Evolutionary conservation across 2,329 filamentous ascomycete species (phyloP), one percentile per base, ranked within the genome.

Genomic region (Tolypocladium paradoxum): DNA sequence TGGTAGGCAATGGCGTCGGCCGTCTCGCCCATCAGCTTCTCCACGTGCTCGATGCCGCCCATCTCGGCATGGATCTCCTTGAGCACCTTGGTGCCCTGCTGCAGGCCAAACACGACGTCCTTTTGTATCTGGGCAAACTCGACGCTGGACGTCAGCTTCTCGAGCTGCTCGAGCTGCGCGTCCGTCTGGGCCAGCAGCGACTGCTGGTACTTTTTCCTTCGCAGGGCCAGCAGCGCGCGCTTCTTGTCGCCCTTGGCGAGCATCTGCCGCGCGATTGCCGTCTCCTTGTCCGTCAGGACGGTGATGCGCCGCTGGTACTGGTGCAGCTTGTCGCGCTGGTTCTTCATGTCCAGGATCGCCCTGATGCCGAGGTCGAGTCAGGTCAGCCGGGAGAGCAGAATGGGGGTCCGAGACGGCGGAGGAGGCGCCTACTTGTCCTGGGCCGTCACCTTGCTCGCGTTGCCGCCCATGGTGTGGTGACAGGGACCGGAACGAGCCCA

Each of bases 91-190:
- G 91, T 96, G 40, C 92, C 92, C 74, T 96, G 90, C 70, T 95
- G 87, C 62, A 99, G 70, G 0, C 93, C 93, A 70, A 88, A 96
- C 4, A 99, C 68, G 37, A 99, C 87, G 73, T 97, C 93, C 73
- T 96, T 97, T 69, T 97, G 92, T 60, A 99, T 93, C 29, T 92
- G 81, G 38, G 93, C 90, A 71, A 99, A 99, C 72, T 99, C 93
- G 63, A 99, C 90, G 66, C 84, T 90, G 53, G 83, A 82, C 9
- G 89, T 93, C 60, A 99, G 75, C 65, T 89, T 84, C 74, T 99
- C 91, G 22, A 99, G 77, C 71, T 96, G 90, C 60, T 88, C 90
- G n/a, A 99, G 81, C 73, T 97, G 92, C 53, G 83, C 82, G 71
- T 99, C 92, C 14, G 92, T 96, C 74, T 95, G 92, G 56, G 81